Base-by-base conservation (phyloP, 805 yeast species). In the Maudiozyma pseudohumilis region DNA sequence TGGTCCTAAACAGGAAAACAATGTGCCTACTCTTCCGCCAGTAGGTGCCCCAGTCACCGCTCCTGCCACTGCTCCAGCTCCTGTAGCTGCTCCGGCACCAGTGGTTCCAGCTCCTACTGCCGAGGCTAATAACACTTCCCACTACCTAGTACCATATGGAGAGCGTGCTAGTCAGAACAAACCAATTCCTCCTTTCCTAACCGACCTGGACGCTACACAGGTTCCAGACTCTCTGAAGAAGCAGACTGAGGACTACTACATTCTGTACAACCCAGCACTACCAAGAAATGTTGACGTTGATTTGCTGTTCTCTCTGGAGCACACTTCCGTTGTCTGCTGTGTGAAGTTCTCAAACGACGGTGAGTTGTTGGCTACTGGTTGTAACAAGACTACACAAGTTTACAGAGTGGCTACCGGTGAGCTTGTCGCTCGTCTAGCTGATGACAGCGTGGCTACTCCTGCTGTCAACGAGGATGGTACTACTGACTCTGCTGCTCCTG, bases 311-410 rank as follows among this genome's bases (percentile, higher is more conserved):
- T 81, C 95, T 9, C 74, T 89, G 51, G 95, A 85, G 59, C 98
- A 89, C 65, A 74, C 87, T 16, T 83, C 95, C 3, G 97, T 89
- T 32, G 98, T 89, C 36, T 89, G 98, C 68, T 89, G 97, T 63
- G 97, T 89, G 41, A 74, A 95, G 44, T 89, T 92, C 68, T 79
- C 89, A 41, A 77, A 77, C 45, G 95, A 86, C 59, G 97, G 97
- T 45, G 82, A 83, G 63, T 84, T 75, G 56, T 70, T 89, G 49
- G 98, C 98, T 18, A 92, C 97, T n/a, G 98, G 98, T 34, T 89
- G 96, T 68, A 89, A 89, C 66, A 86, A 87, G 58, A 75, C 94
- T 29, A 94, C 97, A 3, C 96, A 88, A 61, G 95, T 89, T 40
- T 89, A 80, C 64, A 82, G 82, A 49, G 96, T 89, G 36, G 80